These are phyloP conservation scores for Claviceps capensis DNA, from an alignment of 2,329 filamentous ascomycete genomes.

Conservation along the genomic window DNA sequence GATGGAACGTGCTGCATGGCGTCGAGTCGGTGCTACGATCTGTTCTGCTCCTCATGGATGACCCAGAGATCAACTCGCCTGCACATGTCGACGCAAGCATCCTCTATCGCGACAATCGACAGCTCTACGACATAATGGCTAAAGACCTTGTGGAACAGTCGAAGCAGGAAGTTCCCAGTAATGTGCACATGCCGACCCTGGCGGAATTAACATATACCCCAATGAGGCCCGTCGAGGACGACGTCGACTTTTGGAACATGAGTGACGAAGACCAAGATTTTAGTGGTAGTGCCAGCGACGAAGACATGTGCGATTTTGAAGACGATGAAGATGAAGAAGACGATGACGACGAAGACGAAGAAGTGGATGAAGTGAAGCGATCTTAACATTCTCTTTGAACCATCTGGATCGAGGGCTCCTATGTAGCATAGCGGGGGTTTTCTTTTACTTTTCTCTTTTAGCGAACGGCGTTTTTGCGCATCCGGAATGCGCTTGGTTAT, in stretches of 20 bases:
- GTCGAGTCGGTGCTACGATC: conserved; percentile 92
- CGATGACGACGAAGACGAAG: conserved; percentile 4
- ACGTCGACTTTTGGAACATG: conserved; percentile 74
- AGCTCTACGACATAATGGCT: conserved; percentile 57
- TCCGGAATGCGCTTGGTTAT: neutral
- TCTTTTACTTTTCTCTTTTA: neutral
- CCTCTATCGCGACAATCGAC: conserved; percentile 61
- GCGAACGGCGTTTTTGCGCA: conserved; percentile 2
- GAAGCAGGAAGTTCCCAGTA: conserved; percentile 65
- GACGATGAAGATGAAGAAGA: conserved; percentile 37
- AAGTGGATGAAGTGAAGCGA: neutral
- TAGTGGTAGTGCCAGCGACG: conserved; percentile 58
- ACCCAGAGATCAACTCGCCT: conserved; percentile 83
- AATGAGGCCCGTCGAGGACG: conserved; percentile 47
- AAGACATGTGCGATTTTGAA: conserved; percentile 46
- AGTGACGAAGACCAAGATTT: conserved; percentile 67
- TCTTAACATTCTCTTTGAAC: neutral
- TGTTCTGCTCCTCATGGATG: conserved; percentile 80
- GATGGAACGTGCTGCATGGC: conserved; percentile 87
- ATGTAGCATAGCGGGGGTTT: conserved; percentile 5
- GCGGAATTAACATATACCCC: conserved; percentile 46
- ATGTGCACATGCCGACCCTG: conserved; percentile 70
- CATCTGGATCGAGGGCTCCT: neutral
- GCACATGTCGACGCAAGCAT: conserved; percentile 92
- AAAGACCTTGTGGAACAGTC: conserved; percentile 57